Evolutionary conservation across 352 stramenopile species (phyloP), one percentile per base, ranked within the genome.

Genomic region (Phytophthora uliginosa): DNA sequence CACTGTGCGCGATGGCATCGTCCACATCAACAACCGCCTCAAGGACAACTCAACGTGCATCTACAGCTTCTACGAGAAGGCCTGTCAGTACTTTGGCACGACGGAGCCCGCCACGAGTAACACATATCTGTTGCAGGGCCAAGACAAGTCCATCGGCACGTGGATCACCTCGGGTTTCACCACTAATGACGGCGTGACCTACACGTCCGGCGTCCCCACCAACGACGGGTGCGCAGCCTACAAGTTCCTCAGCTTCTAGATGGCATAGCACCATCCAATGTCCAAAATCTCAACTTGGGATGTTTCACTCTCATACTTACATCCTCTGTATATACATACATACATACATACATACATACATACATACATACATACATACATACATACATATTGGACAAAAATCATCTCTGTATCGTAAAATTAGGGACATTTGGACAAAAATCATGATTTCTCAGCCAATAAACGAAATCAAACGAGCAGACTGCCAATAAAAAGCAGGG

Each of bases 21-120:
- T 83, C 28, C 66, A 84, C 67, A 77, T 82, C 13, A 88, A 85
- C 80, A 88, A 88, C 61, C 80, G 78, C 52, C 65, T 88, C 20
- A 80, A 81, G 70, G 56, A 60, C 54, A 70, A 52, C 42, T 67
- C 68, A 3, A 74, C 72, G 55, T 88, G 80, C 73, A 88, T 85
- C 59, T 70, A 88, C 65, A 36, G 24, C 28, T 88, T 81, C 68
- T 85, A 87, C 71, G 72, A 87, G 63, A 76, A 79, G 66, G 65
- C 80, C 7, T 87, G 80, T 51, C 51, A 61, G 58, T 84, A 81
- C 65, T 84, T 83, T 54, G 59, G 47, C 45, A 48, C 57, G 18
- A 59, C 47, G 8, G 74, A 88, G 56, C 65, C 66, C 28, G 31
- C 54, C 24, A 83, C 64, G 36, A 74, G 74, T 24, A 86, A 85